Evolutionary conservation across 129 eudicot genomes (phyloP).

Genomic region (Apium graveolens): DNA sequence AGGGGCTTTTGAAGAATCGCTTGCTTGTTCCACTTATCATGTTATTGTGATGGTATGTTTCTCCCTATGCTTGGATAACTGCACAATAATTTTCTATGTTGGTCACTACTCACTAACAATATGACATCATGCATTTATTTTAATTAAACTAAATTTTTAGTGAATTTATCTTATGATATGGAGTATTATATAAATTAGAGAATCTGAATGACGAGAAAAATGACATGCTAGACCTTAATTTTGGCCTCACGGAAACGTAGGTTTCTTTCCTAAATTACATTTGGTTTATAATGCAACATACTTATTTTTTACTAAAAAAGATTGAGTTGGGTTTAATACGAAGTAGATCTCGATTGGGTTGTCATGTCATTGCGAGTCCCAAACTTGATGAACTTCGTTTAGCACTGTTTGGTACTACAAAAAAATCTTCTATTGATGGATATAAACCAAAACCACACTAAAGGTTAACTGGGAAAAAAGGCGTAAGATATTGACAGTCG

Average conservation of each 20-base stretch:
- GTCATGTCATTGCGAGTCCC: conserved; percentile 67
- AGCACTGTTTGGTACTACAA: conserved; percentile 65
- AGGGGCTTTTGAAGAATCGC: conserved; percentile 87
- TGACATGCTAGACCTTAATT: conserved; percentile 95
- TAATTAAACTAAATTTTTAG: neutral
- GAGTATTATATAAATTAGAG: conserved; percentile 61
- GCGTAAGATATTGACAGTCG: neutral
- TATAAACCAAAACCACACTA: conserved; percentile 78
- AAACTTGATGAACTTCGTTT: conserved; percentile 79
- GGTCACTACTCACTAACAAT: neutral
- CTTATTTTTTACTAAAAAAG: neutral
- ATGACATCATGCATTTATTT: neutral
- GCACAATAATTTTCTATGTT: neutral
- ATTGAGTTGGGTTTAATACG: neutral
- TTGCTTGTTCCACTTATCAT: conserved; percentile 80
- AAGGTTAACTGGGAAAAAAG: neutral
- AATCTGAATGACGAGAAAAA: conserved; percentile 94
- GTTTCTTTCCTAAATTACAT: conserved; percentile 10
- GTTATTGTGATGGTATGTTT: conserved; percentile 64
- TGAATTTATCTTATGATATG: conserved; percentile 39
- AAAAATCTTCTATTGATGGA: conserved; percentile 86
- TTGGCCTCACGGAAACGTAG: conserved; percentile 84
- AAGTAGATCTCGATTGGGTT: conserved; percentile 75
- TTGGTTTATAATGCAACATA: neutral
- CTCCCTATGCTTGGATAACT: neutral